Base-by-base conservation (phyloP, 2,329 filamentous ascomycete species). In the Fusarium sublunatum region DNA sequence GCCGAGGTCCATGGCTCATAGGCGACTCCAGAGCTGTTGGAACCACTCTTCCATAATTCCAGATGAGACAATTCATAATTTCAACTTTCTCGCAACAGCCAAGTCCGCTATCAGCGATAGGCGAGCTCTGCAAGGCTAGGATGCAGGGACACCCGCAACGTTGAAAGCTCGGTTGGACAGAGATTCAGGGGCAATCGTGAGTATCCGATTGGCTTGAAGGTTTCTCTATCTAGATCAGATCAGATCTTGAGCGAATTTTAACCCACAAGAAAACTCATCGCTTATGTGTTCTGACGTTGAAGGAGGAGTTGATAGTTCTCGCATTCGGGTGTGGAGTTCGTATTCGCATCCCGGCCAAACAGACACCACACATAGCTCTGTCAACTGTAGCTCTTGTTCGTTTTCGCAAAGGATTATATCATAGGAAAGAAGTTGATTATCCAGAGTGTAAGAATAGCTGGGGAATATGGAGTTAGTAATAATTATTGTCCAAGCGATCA, bases 281-380 rank as follows among this genome's bases (percentile, higher is more conserved):
- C 28, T 29, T 15, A 38, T 25, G 22, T 53, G 40, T 42, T 38
- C 38, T 24, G 13, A 50, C n/a, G 24, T 15, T 42, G 19, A 34
- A 39, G 5, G 15, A 4, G 13, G 11, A 34, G 2, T 31, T 44
- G 12, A 32, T 12, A 39, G 24, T 13, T 15, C 13, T 65, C 62
- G 62, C 58, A 59, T 65, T 65, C 62, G 62, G 57, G 8, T 65
- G 9, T 13, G 4, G 6, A 6, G 4, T 19, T 55, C 61, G 62
- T 65, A 65, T 65, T 65, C 62, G 62, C 39, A 63, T 13, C 31
- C 19, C 39, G 10, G 15, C 22, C 42, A 3, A 8, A n/a, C 39
- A 28, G 13, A 34, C 31, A 7, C 31, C 19, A n/a, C 31, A 15
- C 11, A 22, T 10, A 32, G 29, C 8, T 38, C 28, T 22, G 9